Base-by-base conservation (phyloP, 2,329 filamentous ascomycete species). In the Pseudohalonectria lignicola region DNA sequence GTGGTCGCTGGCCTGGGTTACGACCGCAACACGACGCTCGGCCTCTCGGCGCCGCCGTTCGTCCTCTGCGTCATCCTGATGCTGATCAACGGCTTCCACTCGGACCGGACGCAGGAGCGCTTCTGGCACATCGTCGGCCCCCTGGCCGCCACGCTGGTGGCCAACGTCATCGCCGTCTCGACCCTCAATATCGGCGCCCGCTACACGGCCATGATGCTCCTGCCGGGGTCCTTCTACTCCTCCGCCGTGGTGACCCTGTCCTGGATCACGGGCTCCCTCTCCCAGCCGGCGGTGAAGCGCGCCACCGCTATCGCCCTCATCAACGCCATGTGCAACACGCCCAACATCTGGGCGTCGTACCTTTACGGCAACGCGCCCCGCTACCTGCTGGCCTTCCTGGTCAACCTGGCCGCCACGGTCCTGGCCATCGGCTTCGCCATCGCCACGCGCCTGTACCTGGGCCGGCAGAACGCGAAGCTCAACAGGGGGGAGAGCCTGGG, bases 1-100 rank as follows among this genome's bases (percentile, higher is more conserved):
- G 49, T 72, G 57, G 49, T 60, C 60, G 37, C 64, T 60, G 48
- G 66, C 55, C 51, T 64, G 55, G 39, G 67, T 61, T 43, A 66
- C 64, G 43, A 60, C 59, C 55, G 43, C 16, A 51, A 40, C 25
- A 49, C 42, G 13, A 47, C 42, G 2, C 43, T 42, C 11, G 37
- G 43, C 4, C 45, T 53, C 8, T 51, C 45, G 6, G 47, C 46
- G 13, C 53, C 53, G 4, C 53, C 53, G 2, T 56, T 50, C 40
- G 31, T 56, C 20, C 44, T 56, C 12, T 53, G 51, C 34, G 52
- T 53, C 13, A 21, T 56, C 35, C 45, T 45, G 37, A 57, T 57
- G 49, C 47, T 56, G 33, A 12, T 53, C 25, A 51, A 53, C 44
- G 51, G 55, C 31, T 55, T 47, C 31, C 45, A 54, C 41, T 55